These are phyloP conservation scores for Aspergillus aculeatus DNA, from an alignment of 2,329 filamentous ascomycete genomes.

Conservation along the genomic window DNA sequence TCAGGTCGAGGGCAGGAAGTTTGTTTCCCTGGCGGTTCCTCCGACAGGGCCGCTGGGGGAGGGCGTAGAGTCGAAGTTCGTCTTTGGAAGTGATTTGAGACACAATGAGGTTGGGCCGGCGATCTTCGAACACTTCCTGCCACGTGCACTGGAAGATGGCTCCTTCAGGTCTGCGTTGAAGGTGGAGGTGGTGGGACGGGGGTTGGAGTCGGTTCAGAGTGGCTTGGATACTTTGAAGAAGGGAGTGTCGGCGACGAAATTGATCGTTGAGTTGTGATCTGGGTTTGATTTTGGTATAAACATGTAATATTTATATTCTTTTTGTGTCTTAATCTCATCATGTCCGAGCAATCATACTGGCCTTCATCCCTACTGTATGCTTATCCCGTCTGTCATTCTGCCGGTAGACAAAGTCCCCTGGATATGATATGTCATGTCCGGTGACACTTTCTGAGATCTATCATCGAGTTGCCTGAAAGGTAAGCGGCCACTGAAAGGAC, in stretches of 20 bases:
- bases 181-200: conserved; percentile 20
- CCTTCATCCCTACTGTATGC: too few relatives aligned
- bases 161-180: conserved; percentile 30
- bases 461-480: too few relatives aligned
- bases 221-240: conserved; percentile 20
- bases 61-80: conserved; percentile 22
- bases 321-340: background rate
- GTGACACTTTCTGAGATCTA: too few relatives aligned
- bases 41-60: conserved; percentile 5
- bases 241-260: conserved; percentile 27
- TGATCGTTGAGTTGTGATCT: conserved; percentile 19
- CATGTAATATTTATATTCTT: background rate
- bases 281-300: background rate
- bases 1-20: conserved; percentile 18
- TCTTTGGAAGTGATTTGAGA: conserved; percentile 23
- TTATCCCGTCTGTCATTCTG: too few relatives aligned
- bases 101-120: conserved; percentile 28
- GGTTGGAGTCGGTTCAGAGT: conserved; percentile 24
- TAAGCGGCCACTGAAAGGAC: too few relatives aligned
- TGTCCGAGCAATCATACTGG: too few relatives aligned
- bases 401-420: too few relatives aligned
- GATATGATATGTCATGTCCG: too few relatives aligned
- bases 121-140: conserved; percentile 32
- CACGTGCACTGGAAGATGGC: conserved; percentile 34
- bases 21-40: conserved; percentile 16